Evolutionary conservation across 176 grass and related monocot species (phyloP), one percentile per base, ranked within the genome.

Genomic region (Themeda triandra): DNA sequence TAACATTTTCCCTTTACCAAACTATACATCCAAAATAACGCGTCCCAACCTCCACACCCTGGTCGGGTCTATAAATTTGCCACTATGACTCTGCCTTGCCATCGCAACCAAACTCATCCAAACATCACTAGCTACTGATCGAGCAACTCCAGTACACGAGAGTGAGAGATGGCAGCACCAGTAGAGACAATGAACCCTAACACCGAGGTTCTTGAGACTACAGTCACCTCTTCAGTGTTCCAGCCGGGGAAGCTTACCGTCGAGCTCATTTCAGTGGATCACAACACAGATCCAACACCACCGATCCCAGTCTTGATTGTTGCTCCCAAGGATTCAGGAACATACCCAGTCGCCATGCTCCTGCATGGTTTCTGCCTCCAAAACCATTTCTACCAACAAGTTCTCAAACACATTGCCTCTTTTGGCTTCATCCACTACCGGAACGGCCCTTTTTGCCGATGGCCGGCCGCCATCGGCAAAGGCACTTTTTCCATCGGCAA

Each of bases 391-490:
- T 91, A 91, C 0, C 13, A 79, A 7, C 45, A 78, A n/a, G 53
- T 94, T 44, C 62, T 94, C 13, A 53, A 30, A 2, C 88, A 86
- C 63, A 69, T 94, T 41, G 82, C 92, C 11, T 91, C 89, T 39
- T 89, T 89, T 36, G 88, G 92, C 60, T 91, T 86, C 86, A 86
- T n/a, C n/a, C n/a, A n/a, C n/a, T n/a, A n/a, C n/a, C n/a, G n/a
- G n/a, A n/a, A n/a, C n/a, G n/a, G n/a, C n/a, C n/a, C n/a, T n/a
- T n/a, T n/a, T n/a, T n/a, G n/a, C n/a, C n/a, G n/a, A n/a, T n/a
- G n/a, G n/a, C n/a, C n/a, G n/a, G n/a, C n/a, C n/a, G n/a, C n/a
- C n/a, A n/a, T n/a, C n/a, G n/a, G n/a, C n/a, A n/a, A n/a, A n/a
- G n/a, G n/a, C n/a, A n/a, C n/a, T n/a, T n/a, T n/a, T n/a, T n/a